phyloP scores from a whole-genome alignment of 192 early-diverging fungal genomes.

The Dissophora ornata region DNA sequence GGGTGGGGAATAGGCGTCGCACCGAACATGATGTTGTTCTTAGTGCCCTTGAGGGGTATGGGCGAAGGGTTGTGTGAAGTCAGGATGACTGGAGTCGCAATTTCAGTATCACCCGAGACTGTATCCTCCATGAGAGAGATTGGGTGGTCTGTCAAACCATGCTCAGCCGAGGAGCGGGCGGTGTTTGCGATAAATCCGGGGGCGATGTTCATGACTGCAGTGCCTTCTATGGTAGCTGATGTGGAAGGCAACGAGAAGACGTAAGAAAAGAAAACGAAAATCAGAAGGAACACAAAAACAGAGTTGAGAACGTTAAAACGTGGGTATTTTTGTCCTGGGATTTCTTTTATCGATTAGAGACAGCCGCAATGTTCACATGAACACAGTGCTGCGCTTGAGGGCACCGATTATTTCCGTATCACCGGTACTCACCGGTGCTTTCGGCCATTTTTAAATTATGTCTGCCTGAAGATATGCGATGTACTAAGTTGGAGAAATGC shows the following conservation, averaged over 20 bases:
- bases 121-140: constrained; percentile 7
- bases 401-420: not conserved
- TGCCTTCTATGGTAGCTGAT: not conserved
- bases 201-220: not conserved
- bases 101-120: constrained; percentile 11
- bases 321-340: not conserved
- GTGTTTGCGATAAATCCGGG: not conserved
- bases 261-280: no score
- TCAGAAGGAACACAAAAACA: not conserved
- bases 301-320: not conserved
- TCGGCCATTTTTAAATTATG: constrained; percentile 15
- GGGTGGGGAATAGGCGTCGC: constrained; percentile 23
- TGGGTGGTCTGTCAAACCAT: not conserved
- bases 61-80: constrained; percentile 18
- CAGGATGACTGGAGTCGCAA: constrained; percentile 15
- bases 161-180: not conserved
- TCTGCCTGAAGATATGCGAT: not conserved
- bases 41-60: constrained; percentile 22
- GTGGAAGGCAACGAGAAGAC: no score
- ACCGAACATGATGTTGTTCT: constrained; percentile 37
- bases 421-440: constrained; percentile 11
- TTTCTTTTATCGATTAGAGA: not conserved
- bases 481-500: no score
- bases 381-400: not conserved
- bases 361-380: not conserved